Percentiles rank a stretch among this genome's conserved stretches.
phyloP scores from a whole-genome alignment of 495 filamentous ascomycete genomes.

The Aspergillus asperescens region DNA sequence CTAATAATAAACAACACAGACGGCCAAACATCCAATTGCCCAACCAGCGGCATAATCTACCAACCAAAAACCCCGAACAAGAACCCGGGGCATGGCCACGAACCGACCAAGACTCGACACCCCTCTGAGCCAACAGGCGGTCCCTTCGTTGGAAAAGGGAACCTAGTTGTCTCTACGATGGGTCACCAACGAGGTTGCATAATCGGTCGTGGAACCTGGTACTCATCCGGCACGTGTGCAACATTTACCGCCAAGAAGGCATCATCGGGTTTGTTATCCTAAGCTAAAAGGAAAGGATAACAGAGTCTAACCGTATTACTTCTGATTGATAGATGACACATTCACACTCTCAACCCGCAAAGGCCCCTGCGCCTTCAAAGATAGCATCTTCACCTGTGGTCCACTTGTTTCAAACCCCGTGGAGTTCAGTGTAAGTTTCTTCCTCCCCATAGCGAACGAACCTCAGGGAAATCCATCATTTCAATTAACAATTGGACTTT shows the following conservation, averaged over 20 bases:
- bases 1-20: constrained; percentile 31
- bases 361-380: constrained; percentile 49
- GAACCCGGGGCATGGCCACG: constrained; percentile 22
- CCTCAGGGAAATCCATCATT: too few relatives aligned
- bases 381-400: constrained; percentile 48
- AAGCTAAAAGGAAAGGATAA: not conserved
- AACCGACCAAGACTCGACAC: constrained; percentile 35
- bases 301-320: too few relatives aligned
- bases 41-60: constrained; percentile 57
- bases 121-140: constrained; percentile 36
- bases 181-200: constrained; percentile 59
- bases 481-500: constrained; percentile 4
- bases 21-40: constrained; percentile 59
- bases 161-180: constrained; percentile 50
- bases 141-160: constrained; percentile 53
- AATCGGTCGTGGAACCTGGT: constrained; percentile 67
- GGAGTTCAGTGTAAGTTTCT: constrained; percentile 39
- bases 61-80: constrained; percentile 52
- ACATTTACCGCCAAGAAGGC: constrained; percentile 52
- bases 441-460: not conserved
- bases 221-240: constrained; percentile 62
- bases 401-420: constrained; percentile 36
- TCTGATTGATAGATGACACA: too few relatives aligned
- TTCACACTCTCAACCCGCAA: constrained; percentile 59
- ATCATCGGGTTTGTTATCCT: constrained; percentile 36